These are phyloP conservation scores for Raddia guianensis DNA, from an alignment of 176 grass and related monocot genomes.

Conservation along the genomic window DNA sequence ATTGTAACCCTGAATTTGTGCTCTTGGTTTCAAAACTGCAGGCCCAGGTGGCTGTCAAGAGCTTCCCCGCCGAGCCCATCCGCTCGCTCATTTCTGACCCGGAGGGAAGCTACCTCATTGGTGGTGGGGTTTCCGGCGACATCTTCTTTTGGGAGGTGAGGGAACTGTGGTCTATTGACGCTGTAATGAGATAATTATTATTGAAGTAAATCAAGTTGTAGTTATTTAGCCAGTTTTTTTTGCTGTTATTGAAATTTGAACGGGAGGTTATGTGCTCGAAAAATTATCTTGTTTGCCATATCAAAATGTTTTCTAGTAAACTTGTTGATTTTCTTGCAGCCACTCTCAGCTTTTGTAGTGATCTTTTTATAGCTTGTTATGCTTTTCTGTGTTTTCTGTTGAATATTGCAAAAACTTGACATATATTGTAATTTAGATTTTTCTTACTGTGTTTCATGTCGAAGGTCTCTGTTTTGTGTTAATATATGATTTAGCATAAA, in stretches of 20 bases:
- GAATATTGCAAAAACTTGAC: background rate
- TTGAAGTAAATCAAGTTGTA: background rate
- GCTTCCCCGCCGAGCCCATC: slow-evolving; percentile 86
- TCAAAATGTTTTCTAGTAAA: background rate
- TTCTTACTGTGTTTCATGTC: background rate
- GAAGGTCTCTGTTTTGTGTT: background rate
- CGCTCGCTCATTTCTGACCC: slow-evolving; percentile 65
- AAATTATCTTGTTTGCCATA: background rate
- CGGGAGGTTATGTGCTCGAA: background rate
- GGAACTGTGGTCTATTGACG: slow-evolving; percentile 14
- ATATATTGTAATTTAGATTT: background rate
- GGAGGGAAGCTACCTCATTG: slow-evolving; percentile 83
- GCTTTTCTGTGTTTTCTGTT: background rate
- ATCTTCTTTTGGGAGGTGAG: slow-evolving; percentile 87
- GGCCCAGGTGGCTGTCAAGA: slow-evolving; percentile 78
- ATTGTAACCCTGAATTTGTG: background rate
- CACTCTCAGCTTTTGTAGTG: background rate
- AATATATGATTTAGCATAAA: background rate
- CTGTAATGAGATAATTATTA: background rate
- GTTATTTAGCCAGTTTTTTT: background rate
- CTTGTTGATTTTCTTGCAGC: background rate
- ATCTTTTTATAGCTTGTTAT: background rate
- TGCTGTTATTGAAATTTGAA: slow-evolving; percentile 3
- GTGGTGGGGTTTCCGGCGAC: slow-evolving; percentile 67
- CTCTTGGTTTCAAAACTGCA: slow-evolving; percentile 42